Conservation (phyloP, 345 rosid species). For the Euphorbia lathyris region DNA sequence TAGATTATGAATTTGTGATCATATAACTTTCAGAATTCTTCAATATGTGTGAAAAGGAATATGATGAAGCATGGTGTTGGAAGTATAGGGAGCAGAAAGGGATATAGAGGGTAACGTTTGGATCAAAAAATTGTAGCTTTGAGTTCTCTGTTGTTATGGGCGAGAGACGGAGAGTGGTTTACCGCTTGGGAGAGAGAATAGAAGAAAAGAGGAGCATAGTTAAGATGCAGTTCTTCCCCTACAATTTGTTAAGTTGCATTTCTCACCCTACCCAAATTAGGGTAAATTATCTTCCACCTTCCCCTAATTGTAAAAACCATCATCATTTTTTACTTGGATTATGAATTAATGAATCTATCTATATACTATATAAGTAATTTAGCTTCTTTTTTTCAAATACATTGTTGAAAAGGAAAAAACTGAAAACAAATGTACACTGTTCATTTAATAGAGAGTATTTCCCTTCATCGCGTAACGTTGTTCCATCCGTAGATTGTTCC, state of each 20-base stretch:
- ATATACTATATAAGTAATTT: too few relatives aligned
- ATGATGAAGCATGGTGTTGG: not conserved
- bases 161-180: not conserved
- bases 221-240: not conserved
- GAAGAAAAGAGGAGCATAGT: not conserved
- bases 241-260: not conserved
- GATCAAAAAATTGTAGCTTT: conserved; percentile 15
- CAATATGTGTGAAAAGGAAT: not conserved
- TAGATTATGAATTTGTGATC: not conserved
- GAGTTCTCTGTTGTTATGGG: not conserved
- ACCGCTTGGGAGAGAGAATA: not conserved
- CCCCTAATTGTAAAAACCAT: not conserved
- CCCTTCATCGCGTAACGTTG: too few relatives aligned
- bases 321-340: too few relatives aligned
- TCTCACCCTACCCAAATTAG: not conserved
- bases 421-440: too few relatives aligned
- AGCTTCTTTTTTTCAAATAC: too few relatives aligned
- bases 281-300: conserved; percentile 3
- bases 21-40: not conserved
- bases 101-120: conserved; percentile 8
- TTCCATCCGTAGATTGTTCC: too few relatives aligned
- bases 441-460: too few relatives aligned
- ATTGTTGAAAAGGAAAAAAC: too few relatives aligned
- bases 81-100: conserved; percentile 4
- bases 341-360: too few relatives aligned